Evolutionary conservation across 305 asterid species (phyloP).

Genomic region (Fraxinus baroniana): DNA sequence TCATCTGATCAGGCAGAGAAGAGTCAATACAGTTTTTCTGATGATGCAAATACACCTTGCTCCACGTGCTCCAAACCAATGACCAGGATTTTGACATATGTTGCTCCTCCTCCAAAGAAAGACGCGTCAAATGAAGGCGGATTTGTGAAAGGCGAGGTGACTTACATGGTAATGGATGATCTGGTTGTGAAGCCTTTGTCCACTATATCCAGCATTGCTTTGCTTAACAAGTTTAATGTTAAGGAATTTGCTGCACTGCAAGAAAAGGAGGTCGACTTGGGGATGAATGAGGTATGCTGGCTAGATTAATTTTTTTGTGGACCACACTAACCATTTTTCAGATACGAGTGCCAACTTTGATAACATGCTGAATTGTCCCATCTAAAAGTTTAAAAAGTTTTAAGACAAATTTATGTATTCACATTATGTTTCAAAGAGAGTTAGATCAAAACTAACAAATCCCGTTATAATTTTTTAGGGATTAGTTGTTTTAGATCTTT

Average conservation of each 20-base stretch:
- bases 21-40: background rate
- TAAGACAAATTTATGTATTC: no score
- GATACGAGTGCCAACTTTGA: no score
- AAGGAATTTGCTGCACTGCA: conserved; percentile 32
- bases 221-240: conserved; percentile 29
- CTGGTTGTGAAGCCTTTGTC: conserved; percentile 43
- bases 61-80: accelerated
- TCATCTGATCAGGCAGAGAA: no score
- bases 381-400: background rate
- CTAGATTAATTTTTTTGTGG: no score
- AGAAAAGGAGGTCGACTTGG: conserved; percentile 32
- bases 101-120: background rate
- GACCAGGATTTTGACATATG: background rate
- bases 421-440: no score
- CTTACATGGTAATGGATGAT: conserved; percentile 36
- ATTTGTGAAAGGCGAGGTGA: conserved; percentile 20
- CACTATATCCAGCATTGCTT: conserved; percentile 31
- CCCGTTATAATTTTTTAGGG: background rate
- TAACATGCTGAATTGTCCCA: no score
- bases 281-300: conserved; percentile 32
- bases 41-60: background rate
- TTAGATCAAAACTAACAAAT: background rate
- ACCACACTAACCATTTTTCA: background rate
- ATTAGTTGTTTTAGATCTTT: background rate
- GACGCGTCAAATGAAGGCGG: background rate